Conservation (phyloP, 176 grass and related monocot genomes). For the Carex scoparia region DNA sequence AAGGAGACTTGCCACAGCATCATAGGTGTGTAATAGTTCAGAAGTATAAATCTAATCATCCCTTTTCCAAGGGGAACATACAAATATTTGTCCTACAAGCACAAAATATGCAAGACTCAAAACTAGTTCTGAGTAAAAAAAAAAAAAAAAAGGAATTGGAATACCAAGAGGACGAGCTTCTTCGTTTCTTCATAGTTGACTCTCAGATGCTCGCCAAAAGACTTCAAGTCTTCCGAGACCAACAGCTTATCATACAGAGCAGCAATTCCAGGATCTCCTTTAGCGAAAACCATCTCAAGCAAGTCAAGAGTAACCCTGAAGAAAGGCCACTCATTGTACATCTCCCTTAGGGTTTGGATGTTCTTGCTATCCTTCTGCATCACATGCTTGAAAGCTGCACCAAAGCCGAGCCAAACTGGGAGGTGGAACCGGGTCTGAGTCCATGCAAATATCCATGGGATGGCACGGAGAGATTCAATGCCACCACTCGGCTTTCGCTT, state of each 20-base stretch:
- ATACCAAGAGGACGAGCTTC: slow-evolving; percentile 61
- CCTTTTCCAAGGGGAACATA: neutral
- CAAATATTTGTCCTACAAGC: neutral
- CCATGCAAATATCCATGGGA: slow-evolving; percentile 98
- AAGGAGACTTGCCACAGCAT: neutral
- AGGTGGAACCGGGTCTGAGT: slow-evolving; percentile 93
- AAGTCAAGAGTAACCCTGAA: slow-evolving; percentile 87
- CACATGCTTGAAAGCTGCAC: slow-evolving; percentile 49
- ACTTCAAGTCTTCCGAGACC: slow-evolving; percentile 44
- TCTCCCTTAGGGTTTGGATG: slow-evolving; percentile 45
- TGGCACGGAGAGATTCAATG: slow-evolving; percentile 72
- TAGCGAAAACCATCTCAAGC: slow-evolving; percentile 94
- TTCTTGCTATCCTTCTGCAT: slow-evolving; percentile 66
- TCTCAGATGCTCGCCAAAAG: slow-evolving; percentile 62
- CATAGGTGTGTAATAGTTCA: neutral
- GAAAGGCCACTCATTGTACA: slow-evolving; percentile 92
- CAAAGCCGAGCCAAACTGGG: slow-evolving; percentile 83
- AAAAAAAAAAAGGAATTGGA: neutral
- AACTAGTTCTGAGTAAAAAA: neutral
- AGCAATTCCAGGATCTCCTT: slow-evolving; percentile 80
- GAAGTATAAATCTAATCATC: neutral
- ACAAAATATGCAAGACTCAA: neutral
- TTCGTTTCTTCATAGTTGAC: slow-evolving; percentile 47
- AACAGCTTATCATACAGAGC: slow-evolving; percentile 62
- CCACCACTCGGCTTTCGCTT: slow-evolving; percentile 71